These are phyloP conservation scores for Xylariaceae sp. DNA, from an alignment of 2,329 filamentous ascomycete genomes.

Conservation along the genomic window DNA sequence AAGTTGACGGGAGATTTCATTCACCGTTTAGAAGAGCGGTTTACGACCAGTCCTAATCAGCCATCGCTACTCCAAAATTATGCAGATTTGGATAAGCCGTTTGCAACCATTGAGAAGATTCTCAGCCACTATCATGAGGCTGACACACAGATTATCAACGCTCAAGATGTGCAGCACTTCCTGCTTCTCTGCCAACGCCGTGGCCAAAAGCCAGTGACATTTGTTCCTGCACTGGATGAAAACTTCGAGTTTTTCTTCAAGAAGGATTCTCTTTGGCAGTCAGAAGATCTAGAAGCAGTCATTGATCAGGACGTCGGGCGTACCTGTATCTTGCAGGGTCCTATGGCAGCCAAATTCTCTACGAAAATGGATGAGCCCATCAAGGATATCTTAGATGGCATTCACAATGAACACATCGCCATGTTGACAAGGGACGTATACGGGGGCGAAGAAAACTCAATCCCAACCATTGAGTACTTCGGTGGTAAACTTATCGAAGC, in stretches of 20 bases:
- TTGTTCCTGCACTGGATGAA: conserved; percentile 90
- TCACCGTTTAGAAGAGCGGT: conserved; percentile 92
- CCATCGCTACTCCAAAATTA: conserved; percentile 86
- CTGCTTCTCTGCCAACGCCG: conserved; percentile 84
- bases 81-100: conserved; percentile 78
- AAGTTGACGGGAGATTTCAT: conserved; percentile 92
- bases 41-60: conserved; percentile 66
- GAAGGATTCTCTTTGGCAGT: conserved; percentile 99
- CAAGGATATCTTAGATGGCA: conserved; percentile 86
- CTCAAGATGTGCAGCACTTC: conserved; percentile 97
- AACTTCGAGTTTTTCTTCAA: conserved; percentile 99
- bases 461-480: conserved; percentile 91
- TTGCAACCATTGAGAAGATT: conserved; percentile 69
- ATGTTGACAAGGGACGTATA: conserved; percentile 77
- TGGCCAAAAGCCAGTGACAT: conserved; percentile 92
- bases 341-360: conserved; percentile 85
- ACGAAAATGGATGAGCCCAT: conserved; percentile 88
- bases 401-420: conserved; percentile 83
- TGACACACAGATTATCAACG: conserved; percentile 88
- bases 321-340: conserved; percentile 93
- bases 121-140: conserved; percentile 80
- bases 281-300: conserved; percentile 92
- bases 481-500: conserved; percentile 76
- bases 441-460: conserved; percentile 60
- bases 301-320: conserved; percentile 93